phyloP scores from a whole-genome alignment of 1,284 basidiomycete genomes.

The Athelia psychrophila region DNA sequence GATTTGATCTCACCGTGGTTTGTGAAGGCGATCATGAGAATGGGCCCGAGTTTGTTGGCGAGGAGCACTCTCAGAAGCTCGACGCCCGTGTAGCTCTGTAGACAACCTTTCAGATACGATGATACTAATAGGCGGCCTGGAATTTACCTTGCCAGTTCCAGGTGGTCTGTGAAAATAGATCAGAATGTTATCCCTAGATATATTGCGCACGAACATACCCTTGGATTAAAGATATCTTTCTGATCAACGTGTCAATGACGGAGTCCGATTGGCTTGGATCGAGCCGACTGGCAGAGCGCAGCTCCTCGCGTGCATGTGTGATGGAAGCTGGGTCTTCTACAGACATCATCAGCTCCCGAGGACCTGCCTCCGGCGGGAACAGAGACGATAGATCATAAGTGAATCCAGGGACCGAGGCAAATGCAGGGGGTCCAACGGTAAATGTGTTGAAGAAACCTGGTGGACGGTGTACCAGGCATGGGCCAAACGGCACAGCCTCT shows the following conservation, averaged over 20 bases:
- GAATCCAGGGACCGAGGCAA: constrained; percentile 46
- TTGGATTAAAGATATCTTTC: constrained; percentile 66
- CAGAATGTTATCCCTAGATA: background rate
- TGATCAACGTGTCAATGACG: constrained; percentile 53
- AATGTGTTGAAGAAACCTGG: constrained; percentile 25
- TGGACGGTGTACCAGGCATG: constrained; percentile 45
- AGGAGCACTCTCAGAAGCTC: constrained; percentile 65
- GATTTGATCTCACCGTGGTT: constrained; percentile 45
- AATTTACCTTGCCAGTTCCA: constrained; percentile 78
- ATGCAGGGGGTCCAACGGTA: constrained; percentile 44
- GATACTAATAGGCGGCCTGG: background rate
- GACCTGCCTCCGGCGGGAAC: constrained; percentile 28
- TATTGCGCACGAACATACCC: constrained; percentile 43
- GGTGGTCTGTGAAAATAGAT: constrained; percentile 49
- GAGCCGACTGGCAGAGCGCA: constrained; percentile 47
- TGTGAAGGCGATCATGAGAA: constrained; percentile 70
- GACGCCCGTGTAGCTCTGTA: constrained; percentile 62
- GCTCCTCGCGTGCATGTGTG: constrained; percentile 32
- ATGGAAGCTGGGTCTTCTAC: constrained; percentile 35
- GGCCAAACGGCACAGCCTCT: constrained; percentile 47
- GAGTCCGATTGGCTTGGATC: constrained; percentile 70
- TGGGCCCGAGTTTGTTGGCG: constrained; percentile 45
- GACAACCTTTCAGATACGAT: constrained; percentile 1
- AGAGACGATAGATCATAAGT: constrained; percentile 44
- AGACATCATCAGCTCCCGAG: constrained; percentile 29